A percentile compares a stretch with the other conserved stretches of the same genome.
These are phyloP conservation scores for Sutorius eximius DNA, from an alignment of 1,284 basidiomycete species.

Conservation along the genomic window DNA sequence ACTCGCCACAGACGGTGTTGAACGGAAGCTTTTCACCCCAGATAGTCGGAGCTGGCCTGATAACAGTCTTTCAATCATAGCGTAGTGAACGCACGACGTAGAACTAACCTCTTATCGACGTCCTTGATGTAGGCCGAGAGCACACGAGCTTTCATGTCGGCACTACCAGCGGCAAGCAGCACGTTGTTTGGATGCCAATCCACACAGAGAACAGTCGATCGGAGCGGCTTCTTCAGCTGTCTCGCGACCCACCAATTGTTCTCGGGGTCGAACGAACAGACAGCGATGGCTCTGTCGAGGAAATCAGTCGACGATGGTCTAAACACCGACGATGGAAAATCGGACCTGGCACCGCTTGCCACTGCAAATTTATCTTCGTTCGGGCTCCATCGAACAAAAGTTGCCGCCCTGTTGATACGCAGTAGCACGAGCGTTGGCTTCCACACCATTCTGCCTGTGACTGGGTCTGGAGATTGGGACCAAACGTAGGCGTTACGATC, in stretches of 20 bases:
- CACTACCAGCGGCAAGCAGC: slow-evolving; percentile 89
- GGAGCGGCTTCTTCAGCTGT: slow-evolving; percentile 94
- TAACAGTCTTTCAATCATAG: slow-evolving; percentile 1
- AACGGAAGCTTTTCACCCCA: slow-evolving; percentile 99
- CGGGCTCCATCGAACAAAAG: slow-evolving; percentile 94
- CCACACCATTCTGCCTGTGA: slow-evolving; percentile 75
- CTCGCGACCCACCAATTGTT: slow-evolving; percentile 99
- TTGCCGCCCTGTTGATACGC: slow-evolving; percentile 94
- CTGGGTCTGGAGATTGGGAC: slow-evolving; percentile 76
- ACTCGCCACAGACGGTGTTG: slow-evolving; percentile 97
- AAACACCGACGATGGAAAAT: background rate
- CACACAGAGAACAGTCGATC: slow-evolving; percentile 89
- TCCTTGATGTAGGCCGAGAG: slow-evolving; percentile 99
- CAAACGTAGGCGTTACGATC: slow-evolving; percentile 99
- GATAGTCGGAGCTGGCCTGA: slow-evolving; percentile 82
- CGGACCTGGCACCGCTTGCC: slow-evolving; percentile 87
- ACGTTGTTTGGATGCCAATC: slow-evolving; percentile 99
- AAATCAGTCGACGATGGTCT: slow-evolving; percentile 1
- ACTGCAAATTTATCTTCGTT: slow-evolving; percentile 99
- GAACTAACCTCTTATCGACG: slow-evolving; percentile 82
- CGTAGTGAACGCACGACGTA: background rate
- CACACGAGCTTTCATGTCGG: slow-evolving; percentile 96
- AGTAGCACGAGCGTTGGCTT: slow-evolving; percentile 97
- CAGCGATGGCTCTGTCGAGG: slow-evolving; percentile 78
- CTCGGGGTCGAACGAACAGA: slow-evolving; percentile 94